A percentile compares a stretch with the other conserved stretches of the same genome.
These are phyloP conservation scores for Pestalotiopsis sp. DNA, from an alignment of 2,329 filamentous ascomycete species.

Conservation along the genomic window DNA sequence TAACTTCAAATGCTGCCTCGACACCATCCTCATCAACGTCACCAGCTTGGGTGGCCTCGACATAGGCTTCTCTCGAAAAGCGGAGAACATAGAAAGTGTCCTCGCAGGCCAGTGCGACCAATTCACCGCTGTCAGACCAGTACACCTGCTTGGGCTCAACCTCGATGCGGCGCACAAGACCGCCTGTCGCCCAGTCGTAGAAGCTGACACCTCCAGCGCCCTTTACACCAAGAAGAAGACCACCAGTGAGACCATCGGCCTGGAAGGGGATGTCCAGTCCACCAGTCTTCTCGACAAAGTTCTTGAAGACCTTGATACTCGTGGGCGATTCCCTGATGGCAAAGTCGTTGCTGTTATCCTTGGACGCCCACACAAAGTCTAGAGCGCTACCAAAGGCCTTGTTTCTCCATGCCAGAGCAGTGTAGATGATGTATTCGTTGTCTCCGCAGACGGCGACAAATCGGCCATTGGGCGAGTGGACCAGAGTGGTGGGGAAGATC, in stretches of 20 bases:
- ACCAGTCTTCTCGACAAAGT: conserved; percentile 89
- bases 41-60: conserved; percentile 80
- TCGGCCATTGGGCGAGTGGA: conserved; percentile 94
- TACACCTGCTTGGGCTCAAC: conserved; percentile 76
- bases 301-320: conserved; percentile 96
- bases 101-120: conserved; percentile 90
- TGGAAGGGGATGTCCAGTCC: conserved; percentile 94
- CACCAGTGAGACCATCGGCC: conserved; percentile 87
- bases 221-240: conserved; percentile 89
- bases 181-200: conserved; percentile 93
- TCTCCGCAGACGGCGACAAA: conserved; percentile 85
- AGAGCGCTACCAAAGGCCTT: conserved; percentile 95
- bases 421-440: conserved; percentile 99
- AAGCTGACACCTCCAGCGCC: conserved; percentile 94
- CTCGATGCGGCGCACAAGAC: conserved; percentile 89
- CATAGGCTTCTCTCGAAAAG: conserved; percentile 86
- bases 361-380: conserved; percentile 96
- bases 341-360: conserved; percentile 98
- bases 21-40: conserved; percentile 89
- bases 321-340: conserved; percentile 94
- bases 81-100: conserved; percentile 94
- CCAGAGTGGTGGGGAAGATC: conserved; percentile 91
- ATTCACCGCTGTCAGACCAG: conserved; percentile 96
- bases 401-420: conserved; percentile 93
- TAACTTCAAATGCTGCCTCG: conserved; percentile 93